Base-by-base conservation (phyloP, 352 stramenopile species). In the Thalassiosira allenii region DNA sequence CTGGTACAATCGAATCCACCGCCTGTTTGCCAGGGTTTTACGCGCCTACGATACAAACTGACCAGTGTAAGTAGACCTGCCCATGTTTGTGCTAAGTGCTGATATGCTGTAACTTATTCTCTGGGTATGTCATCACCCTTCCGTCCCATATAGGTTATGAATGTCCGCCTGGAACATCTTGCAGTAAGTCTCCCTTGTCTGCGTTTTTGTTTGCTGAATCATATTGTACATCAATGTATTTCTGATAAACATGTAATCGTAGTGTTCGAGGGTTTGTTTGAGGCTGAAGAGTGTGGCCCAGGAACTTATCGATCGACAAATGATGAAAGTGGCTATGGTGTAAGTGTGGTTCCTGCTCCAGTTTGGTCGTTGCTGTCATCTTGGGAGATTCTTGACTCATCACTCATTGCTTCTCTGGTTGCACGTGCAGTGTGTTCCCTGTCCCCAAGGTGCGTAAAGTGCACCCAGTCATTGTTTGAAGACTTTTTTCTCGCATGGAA, bases 1-100 rank as follows among this genome's bases (percentile, higher is more conserved):
- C 97, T 86, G 97, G 97, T 9, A 98, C 95, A 0, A 92, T 98
- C 9, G 88, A 94, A 17, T 89, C 96, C 1, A 96, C 96, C 20
- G 86, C 95, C 27, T 99, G 97, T 85, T 86, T 97, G 1, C 96
- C 96, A 12, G 97, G 97, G 0, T 98, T 96, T 71, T 99, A 99
- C 83, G 92, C 97, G 0, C 97, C 97, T 4, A 98, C 96, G 3
- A 98, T 98, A 53, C 94, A 98, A 87, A 98, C 94, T n/a, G 92
- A 84, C 1, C 79, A 94, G 54, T 98, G 96, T 67, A 41, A 74
- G 64, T 53, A 53, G 3, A 40, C 37, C 34, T 3, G 2, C 25
- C 53, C n/a, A 17, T 52, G 59, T 14, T 47, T 65, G 9, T 17
- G 9, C 17, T 47, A 47, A 17, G 9, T 9, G 37, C 9, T 47